Evolutionary conservation across 1,284 basidiomycete genomes (phyloP).

Genomic region (Fomitopsis betulina): DNA sequence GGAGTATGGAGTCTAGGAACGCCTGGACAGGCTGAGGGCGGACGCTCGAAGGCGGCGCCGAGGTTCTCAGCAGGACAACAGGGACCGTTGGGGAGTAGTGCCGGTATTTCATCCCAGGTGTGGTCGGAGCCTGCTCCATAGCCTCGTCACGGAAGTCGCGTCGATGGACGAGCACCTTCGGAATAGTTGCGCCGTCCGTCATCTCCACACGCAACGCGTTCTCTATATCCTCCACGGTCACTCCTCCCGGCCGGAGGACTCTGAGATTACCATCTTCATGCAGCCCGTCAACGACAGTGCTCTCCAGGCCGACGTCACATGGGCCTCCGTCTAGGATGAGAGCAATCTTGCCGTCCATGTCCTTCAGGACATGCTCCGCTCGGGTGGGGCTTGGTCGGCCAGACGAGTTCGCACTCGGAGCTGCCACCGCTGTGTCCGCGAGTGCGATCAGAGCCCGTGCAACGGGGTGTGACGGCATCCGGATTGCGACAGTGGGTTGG

Average conservation of each 20-base stretch:
- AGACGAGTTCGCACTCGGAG: slow-evolving; percentile 94
- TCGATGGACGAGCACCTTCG: slow-evolving; percentile 68
- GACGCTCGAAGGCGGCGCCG: slow-evolving; percentile 32
- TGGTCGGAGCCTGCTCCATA: slow-evolving; percentile 79
- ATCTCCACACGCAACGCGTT: slow-evolving; percentile 45
- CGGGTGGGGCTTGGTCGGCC: slow-evolving; percentile 93
- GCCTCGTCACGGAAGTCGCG: slow-evolving; percentile 67
- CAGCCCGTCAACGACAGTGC: slow-evolving; percentile 91
- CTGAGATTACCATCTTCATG: slow-evolving; percentile 70
- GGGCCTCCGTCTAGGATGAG: slow-evolving; percentile 92
- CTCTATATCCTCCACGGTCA: slow-evolving; percentile 88
- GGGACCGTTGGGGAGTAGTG: slow-evolving; percentile 93
- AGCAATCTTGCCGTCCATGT: slow-evolving; percentile 71
- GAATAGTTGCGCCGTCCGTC: slow-evolving; percentile 30
- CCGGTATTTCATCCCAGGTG: slow-evolving; percentile 99
- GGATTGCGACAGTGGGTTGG: slow-evolving; percentile 83
- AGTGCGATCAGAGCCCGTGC: slow-evolving; percentile 86
- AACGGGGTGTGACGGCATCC: slow-evolving; percentile 93
- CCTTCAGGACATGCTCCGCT: slow-evolving; percentile 83
- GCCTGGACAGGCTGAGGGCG: slow-evolving; percentile 26
- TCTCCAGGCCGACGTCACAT: slow-evolving; percentile 90
- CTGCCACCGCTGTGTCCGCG: slow-evolving; percentile 78
- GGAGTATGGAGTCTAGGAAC: slow-evolving; percentile 38
- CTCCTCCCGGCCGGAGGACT: slow-evolving; percentile 87
- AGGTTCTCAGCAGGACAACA: slow-evolving; percentile 69